Evolutionary conservation across 768 basidiomycete species (phyloP).

Genomic region (Termitomyces sp.): DNA sequence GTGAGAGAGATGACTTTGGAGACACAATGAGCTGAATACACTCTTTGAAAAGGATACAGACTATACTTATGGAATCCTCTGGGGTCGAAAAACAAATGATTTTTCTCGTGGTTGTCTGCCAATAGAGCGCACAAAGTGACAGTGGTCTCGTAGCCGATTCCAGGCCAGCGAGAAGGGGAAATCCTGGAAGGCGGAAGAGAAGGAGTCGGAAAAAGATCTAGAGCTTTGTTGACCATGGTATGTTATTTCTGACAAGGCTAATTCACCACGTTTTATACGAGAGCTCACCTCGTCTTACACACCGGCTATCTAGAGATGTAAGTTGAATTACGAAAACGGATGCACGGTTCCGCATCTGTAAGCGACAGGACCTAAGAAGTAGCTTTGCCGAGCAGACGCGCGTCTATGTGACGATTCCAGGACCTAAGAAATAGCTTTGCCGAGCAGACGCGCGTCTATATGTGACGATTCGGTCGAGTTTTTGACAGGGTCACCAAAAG

Average conservation of each 20-base stretch:
- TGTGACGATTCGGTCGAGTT: too few relatives aligned
- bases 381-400: too few relatives aligned
- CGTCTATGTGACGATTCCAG: too few relatives aligned
- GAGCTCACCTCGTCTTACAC: background rate
- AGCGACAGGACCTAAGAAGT: too few relatives aligned
- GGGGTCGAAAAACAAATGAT: constrained; percentile 55
- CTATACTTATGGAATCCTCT: constrained; percentile 36
- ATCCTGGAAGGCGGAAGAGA: constrained; percentile 19
- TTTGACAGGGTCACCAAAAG: too few relatives aligned
- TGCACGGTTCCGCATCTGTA: background rate
- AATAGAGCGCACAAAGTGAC: constrained; percentile 38
- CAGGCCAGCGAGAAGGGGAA: constrained; percentile 34
- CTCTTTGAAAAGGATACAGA: constrained; percentile 23
- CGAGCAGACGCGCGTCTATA: too few relatives aligned
- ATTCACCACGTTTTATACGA: background rate
- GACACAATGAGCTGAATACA: constrained; percentile 18
- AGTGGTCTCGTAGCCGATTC: constrained; percentile 36
- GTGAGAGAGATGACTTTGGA: constrained; percentile 50
- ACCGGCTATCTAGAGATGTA: background rate
- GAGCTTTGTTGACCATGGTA: background rate
- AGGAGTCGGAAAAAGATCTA: constrained; percentile 20
- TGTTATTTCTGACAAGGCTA: background rate
- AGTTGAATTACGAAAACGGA: background rate
- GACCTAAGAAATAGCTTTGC: too few relatives aligned
- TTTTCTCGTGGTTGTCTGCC: constrained; percentile 50